phyloP scores from a whole-genome alignment of 148 eudicot genomes.

The Simmondsia chinensis region DNA sequence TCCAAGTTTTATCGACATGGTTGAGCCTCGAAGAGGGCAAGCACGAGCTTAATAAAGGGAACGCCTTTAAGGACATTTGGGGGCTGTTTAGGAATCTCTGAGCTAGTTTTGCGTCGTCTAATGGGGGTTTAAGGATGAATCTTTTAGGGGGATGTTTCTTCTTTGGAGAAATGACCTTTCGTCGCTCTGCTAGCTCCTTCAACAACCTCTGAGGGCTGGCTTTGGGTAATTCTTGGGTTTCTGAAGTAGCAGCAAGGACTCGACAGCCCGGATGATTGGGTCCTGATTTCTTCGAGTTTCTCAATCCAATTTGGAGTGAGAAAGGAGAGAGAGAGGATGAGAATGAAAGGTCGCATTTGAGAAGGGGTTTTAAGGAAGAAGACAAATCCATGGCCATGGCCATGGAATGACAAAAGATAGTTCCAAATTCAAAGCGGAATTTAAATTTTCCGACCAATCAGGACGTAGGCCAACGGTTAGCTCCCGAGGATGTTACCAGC shows the following conservation, averaged over 20 bases:
- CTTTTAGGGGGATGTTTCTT: constrained; percentile 55
- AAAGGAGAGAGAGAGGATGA: constrained; percentile 34
- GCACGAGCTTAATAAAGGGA: constrained; percentile 88
- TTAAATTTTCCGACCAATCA: too few species aligned
- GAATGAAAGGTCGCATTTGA: constrained; percentile 39
- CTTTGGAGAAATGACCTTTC: constrained; percentile 56
- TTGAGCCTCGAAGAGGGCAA: constrained; percentile 56
- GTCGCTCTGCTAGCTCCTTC: constrained; percentile 71
- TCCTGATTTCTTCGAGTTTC: constrained; percentile 14
- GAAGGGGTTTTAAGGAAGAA: constrained; percentile 52
- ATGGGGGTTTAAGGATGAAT: constrained; percentile 84
- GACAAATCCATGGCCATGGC: constrained; percentile 81
- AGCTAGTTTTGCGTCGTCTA: constrained; percentile 72
- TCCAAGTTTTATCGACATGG: constrained; percentile 69
- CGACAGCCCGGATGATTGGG: constrained; percentile 14
- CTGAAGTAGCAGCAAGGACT: constrained; percentile 33
- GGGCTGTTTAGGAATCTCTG: constrained; percentile 79
- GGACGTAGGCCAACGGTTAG: too few species aligned
- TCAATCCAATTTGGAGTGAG: constrained; percentile 27
- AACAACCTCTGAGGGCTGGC: constrained; percentile 80
- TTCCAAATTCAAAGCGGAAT: too few species aligned
- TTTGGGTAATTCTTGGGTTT: constrained; percentile 45
- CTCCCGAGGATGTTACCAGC: too few species aligned
- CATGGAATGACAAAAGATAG: too few species aligned
- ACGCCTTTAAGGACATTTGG: constrained; percentile 69